These are phyloP conservation scores for Tetradesmus obliquus DNA, from an alignment of 139 green algal species.

Conservation along the genomic window DNA sequence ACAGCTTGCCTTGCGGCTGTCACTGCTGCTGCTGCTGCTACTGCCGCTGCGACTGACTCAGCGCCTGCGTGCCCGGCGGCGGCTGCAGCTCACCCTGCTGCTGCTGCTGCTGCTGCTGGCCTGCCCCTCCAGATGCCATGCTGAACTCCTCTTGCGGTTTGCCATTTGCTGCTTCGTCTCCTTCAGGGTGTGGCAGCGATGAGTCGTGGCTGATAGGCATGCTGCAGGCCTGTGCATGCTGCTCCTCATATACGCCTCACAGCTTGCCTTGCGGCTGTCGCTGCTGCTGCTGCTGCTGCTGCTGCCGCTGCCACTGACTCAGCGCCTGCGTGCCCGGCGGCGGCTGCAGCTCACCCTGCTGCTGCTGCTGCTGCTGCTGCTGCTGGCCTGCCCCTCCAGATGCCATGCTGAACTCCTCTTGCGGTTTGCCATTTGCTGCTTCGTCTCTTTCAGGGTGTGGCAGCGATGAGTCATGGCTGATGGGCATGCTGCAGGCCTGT, in stretches of 20 bases:
- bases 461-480: conserved; percentile 57
- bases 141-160: neutral
- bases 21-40: conserved; percentile 9
- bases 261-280: neutral
- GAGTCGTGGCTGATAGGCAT: neutral
- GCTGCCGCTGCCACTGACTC: neutral
- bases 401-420: conserved; percentile 28
- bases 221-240: neutral
- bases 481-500: conserved; percentile 53
- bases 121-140: neutral
- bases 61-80: no score
- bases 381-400: conserved; percentile 3
- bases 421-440: neutral
- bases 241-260: neutral
- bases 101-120: neutral
- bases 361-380: neutral
- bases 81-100: neutral
- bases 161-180: neutral
- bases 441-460: conserved; percentile 33
- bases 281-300: conserved; percentile 9
- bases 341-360: conserved; percentile 16
- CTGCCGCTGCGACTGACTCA: neutral
- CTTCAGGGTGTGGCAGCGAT: neutral
- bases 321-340: neutral
- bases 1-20: neutral